Conservation (phyloP, 352 stramenopile species). For the Lagenidium giganteum region DNA sequence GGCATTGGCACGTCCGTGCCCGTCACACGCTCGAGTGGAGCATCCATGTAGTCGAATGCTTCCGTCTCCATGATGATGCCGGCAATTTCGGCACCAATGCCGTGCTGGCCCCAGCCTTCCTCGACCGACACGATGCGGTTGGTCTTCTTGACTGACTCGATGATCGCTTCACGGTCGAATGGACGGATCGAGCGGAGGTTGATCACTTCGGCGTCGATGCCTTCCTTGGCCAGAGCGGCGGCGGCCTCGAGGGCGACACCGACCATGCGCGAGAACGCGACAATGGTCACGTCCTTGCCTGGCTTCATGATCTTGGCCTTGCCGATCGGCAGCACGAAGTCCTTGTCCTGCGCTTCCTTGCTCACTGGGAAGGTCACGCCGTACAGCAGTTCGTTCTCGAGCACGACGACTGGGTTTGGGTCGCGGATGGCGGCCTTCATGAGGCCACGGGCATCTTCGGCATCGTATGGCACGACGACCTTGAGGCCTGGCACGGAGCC, state of each 20-base stretch:
- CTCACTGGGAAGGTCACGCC: slow-evolving; percentile 96
- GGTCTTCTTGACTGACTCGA: slow-evolving; percentile 98
- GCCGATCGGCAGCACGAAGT: slow-evolving; percentile 98
- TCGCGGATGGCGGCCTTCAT: slow-evolving; percentile 99
- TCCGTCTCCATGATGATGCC: slow-evolving; percentile 98
- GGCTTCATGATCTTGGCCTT: slow-evolving; percentile 98
- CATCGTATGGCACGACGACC: slow-evolving; percentile 96
- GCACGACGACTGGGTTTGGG: slow-evolving; percentile 98
- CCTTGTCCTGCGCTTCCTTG: slow-evolving; percentile 95
- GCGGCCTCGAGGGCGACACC: slow-evolving; percentile 95
- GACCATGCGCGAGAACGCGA: slow-evolving; percentile 97
- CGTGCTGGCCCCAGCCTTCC: slow-evolving; percentile 95
- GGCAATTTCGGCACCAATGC: slow-evolving; percentile 97
- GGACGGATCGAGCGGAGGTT: slow-evolving; percentile 93
- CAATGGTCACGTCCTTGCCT: slow-evolving; percentile 97
- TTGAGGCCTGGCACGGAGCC: slow-evolving; percentile 97
- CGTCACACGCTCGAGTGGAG: slow-evolving; percentile 96
- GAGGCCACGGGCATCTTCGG: slow-evolving; percentile 97
- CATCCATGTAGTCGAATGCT: slow-evolving; percentile 99
- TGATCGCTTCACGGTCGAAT: slow-evolving; percentile 96
- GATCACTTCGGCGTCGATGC: slow-evolving; percentile 96
- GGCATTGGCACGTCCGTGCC: slow-evolving; percentile 98
- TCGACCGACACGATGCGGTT: slow-evolving; percentile 97
- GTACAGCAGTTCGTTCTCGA: slow-evolving; percentile 99
- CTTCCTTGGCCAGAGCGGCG: slow-evolving; percentile 90